A percentile compares a stretch with the other conserved stretches of the same genome.
phyloP scores from a whole-genome alignment of 352 stramenopile genomes.

The Globisporangium sylvaticum region DNA sequence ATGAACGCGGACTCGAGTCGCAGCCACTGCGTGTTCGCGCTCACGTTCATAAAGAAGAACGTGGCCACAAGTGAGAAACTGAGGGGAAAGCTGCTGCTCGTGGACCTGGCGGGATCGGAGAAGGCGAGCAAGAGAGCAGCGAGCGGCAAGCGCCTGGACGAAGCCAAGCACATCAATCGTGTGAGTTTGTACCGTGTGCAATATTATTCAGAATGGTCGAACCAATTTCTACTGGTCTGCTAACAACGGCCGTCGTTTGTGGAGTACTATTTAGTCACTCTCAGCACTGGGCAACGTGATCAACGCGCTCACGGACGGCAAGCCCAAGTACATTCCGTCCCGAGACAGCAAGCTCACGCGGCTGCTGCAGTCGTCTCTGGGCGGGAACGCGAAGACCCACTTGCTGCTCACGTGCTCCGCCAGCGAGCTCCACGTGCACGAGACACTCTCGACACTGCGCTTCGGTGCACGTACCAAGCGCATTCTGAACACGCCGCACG shows the following conservation, averaged over 20 bases:
- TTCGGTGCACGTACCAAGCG: conserved; percentile 88
- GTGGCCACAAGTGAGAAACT: neutral
- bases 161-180: conserved; percentile 75
- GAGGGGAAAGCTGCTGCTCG: conserved; percentile 42
- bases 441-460: conserved; percentile 87
- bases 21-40: conserved; percentile 65
- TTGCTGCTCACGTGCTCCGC: conserved; percentile 68
- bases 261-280: conserved; percentile 39
- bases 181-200: conserved; percentile 19
- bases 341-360: conserved; percentile 88
- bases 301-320: conserved; percentile 47
- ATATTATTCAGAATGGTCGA: neutral
- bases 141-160: conserved; percentile 50
- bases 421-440: conserved; percentile 34
- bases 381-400: conserved; percentile 86
- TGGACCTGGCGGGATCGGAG: conserved; percentile 72
- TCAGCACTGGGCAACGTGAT: conserved; percentile 72
- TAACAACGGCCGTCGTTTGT: neutral
- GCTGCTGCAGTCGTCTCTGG: conserved; percentile 82
- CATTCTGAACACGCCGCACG: conserved; percentile 62
- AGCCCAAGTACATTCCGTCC: conserved; percentile 60
- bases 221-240: neutral
- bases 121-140: conserved; percentile 49
- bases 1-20: conserved; percentile 68
- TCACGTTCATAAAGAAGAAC: conserved; percentile 39